A percentile compares a stretch with the other conserved stretches of the same genome.
Conservation (phyloP, 1,139 yeast genomes). For the Cylindricascospora bacillispora region DNA sequence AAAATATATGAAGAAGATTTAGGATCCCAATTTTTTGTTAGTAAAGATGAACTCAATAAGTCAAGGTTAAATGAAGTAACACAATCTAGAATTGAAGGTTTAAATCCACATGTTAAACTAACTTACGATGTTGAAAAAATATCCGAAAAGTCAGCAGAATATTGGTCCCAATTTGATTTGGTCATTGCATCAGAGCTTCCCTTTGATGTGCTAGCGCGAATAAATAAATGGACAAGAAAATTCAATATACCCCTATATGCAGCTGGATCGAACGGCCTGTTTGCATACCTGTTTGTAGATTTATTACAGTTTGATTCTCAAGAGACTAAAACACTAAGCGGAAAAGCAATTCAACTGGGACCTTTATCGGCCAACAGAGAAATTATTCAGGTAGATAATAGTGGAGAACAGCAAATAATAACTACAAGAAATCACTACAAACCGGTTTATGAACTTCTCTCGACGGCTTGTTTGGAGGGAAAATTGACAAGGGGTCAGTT, state of each 20-base stretch:
- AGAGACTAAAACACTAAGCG: conserved; percentile 37
- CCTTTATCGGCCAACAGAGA: conserved; percentile 36
- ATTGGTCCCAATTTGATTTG: conserved; percentile 51
- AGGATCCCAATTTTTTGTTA: conserved; percentile 69
- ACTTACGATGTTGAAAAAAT: conserved; percentile 29
- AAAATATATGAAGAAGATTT: conserved; percentile 49
- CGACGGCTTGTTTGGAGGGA: conserved; percentile 29
- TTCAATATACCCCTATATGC: conserved; percentile 54
- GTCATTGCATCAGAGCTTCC: conserved; percentile 62
- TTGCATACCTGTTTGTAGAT: conserved; percentile 73
- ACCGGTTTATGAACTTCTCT: conserved; percentile 29
- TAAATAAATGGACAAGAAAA: conserved; percentile 45
- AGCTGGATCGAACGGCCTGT: conserved; percentile 64
- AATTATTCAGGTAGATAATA: conserved; percentile 35
- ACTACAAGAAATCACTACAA: conserved; percentile 44
- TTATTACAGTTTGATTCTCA: conserved; percentile 44
- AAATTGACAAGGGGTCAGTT: conserved; percentile 44
- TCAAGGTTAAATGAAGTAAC: conserved; percentile 46
- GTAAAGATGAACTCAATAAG: conserved; percentile 41
- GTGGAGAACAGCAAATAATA: conserved; percentile 30
- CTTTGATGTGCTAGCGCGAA: conserved; percentile 27
- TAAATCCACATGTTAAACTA: conserved; percentile 66
- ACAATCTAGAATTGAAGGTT: conserved; percentile 42
- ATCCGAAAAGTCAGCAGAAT: conserved; percentile 26
- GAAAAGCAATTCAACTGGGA: conserved; percentile 35